phyloP scores from a whole-genome alignment of 768 basidiomycete genomes.

The Auricularia sp. region DNA sequence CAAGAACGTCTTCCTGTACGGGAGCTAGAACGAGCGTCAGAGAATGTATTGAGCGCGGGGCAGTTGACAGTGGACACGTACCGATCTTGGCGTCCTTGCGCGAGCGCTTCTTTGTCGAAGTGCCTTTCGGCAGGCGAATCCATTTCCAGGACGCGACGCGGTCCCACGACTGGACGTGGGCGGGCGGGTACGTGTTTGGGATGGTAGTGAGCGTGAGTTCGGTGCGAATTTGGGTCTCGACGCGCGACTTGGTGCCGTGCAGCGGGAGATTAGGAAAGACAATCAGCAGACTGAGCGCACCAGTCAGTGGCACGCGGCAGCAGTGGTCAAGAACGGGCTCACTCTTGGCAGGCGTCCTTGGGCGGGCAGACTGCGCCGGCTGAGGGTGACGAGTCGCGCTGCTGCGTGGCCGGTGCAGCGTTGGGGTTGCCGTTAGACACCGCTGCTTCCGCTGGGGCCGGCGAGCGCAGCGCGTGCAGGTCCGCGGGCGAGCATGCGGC shows the following conservation, averaged over 20 bases:
- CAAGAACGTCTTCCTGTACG: slow-evolving; percentile 52
- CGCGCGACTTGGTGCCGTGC: slow-evolving; percentile 78
- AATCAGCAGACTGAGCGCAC: slow-evolving; percentile 53
- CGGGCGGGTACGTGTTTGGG: slow-evolving; percentile 9
- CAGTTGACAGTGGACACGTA: slow-evolving; percentile 19
- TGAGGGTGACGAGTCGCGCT: neutral
- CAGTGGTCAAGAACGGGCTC: neutral
- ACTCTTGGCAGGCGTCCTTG: slow-evolving; percentile 3
- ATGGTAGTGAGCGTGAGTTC: slow-evolving; percentile 4
- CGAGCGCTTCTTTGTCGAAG: slow-evolving; percentile 74
- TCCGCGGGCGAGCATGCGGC: neutral
- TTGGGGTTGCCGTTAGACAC: slow-evolving; percentile 5
- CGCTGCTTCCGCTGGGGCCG: neutral
- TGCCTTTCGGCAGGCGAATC: slow-evolving; percentile 69
- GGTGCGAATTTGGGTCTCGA: slow-evolving; percentile 90
- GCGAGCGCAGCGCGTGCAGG: neutral
- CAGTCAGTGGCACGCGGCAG: neutral
- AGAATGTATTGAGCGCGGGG: slow-evolving; percentile 7
- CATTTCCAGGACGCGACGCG: slow-evolving; percentile 87
- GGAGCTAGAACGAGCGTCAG: slow-evolving; percentile 41
- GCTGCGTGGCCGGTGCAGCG: neutral
- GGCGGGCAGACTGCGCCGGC: slow-evolving; percentile 7
- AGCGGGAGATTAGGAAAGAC: slow-evolving; percentile 77
- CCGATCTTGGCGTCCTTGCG: slow-evolving; percentile 80
- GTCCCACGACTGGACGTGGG: slow-evolving; percentile 36